Evolutionary conservation across 2,329 filamentous ascomycete species (phyloP), one percentile per base, ranked within the genome.

Genomic region (Eurotiales sp.): DNA sequence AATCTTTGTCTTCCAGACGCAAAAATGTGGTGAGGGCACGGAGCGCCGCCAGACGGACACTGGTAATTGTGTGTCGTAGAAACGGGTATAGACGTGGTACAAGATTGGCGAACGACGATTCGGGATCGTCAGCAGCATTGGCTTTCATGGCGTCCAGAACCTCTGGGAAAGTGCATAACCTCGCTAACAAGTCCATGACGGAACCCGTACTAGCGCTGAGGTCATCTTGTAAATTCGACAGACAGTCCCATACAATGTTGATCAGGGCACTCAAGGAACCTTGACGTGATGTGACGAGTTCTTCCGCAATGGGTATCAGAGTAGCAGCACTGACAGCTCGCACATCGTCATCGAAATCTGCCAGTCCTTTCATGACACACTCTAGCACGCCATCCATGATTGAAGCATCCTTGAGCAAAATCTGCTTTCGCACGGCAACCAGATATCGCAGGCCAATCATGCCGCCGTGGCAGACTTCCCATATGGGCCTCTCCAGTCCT

Each of bases 301-400:
- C 93, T 65, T 92, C 87, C 4, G 92, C 91, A 70, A 99, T 96
- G 1, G 93, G 93, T 44, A 97, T 93, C 40, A 99, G 75, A 0
- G 95, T 99, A n/a, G 93, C 92, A 8, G 95, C 93, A 70, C 92
- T 96, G 60, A 97, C 92, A 15, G 95, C 90, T 58, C 95, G 87
- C 21, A 99, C 93, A 70, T 99, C 93, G 60, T 99, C 93, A 64
- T 99, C 93, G 56, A 79, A 81, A 66, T 99, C 91, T 14, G 85
- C 88, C 2, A 99, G 77, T 0, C 95, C 93, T 69, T 92, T 95
- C 85, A 97, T 96, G 48, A 97, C 93, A 42, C 91, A 90, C 55
- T 84, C 82, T 49, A 96, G 85, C 4, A 97, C 88, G 3, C 92
- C 93, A 66, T 99, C 93, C 68, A 99, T 90, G 68, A 99, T 85